Evolutionary conservation across 2,329 filamentous ascomycete species (phyloP).

Genomic region (Ambrosiella xylebori): DNA sequence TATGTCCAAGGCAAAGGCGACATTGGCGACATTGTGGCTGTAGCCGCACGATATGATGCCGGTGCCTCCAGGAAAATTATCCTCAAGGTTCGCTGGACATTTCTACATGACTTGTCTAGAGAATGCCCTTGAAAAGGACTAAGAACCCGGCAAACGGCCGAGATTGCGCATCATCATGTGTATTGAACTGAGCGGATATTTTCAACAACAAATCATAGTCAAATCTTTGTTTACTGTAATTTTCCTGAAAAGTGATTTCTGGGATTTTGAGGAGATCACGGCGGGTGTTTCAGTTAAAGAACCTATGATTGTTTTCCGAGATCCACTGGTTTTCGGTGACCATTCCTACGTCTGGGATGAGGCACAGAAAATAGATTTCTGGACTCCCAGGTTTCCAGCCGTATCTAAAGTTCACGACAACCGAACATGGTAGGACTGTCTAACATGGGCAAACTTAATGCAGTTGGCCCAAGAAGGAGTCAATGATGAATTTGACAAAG

Average conservation of each 20-base stretch:
- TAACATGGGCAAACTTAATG: conserved; percentile 55
- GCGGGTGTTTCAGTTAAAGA: conserved; percentile 19
- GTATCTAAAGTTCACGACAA: conserved; percentile 66
- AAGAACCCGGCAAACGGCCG: conserved; percentile 26
- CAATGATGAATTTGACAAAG: conserved; percentile 22
- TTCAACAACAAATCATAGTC: conserved; percentile 33
- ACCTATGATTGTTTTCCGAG: conserved; percentile 41
- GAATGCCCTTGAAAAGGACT: conserved; percentile 42
- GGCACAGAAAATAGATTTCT: conserved; percentile 49
- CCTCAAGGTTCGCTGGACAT: conserved; percentile 52
- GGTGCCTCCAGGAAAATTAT: conserved; percentile 39
- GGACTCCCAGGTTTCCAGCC: conserved; percentile 58
- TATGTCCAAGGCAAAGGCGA: conserved; percentile 65
- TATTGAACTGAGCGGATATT: conserved; percentile 35
- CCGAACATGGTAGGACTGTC: conserved; percentile 48
- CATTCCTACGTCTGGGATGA: conserved; percentile 67
- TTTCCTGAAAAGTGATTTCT: not conserved
- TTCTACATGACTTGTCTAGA: conserved; percentile 64
- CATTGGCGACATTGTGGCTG: conserved; percentile 62
- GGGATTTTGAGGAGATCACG: not conserved
- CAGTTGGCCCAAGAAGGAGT: conserved; percentile 42
- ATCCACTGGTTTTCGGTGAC: conserved; percentile 63
- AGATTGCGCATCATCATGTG: conserved; percentile 50
- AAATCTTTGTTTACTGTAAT: conserved; percentile 22
- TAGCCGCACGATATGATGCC: conserved; percentile 58